Evolutionary conservation across 2,329 filamentous ascomycete genomes (phyloP).

Genomic region (Nothomitra cinnamomea): DNA sequence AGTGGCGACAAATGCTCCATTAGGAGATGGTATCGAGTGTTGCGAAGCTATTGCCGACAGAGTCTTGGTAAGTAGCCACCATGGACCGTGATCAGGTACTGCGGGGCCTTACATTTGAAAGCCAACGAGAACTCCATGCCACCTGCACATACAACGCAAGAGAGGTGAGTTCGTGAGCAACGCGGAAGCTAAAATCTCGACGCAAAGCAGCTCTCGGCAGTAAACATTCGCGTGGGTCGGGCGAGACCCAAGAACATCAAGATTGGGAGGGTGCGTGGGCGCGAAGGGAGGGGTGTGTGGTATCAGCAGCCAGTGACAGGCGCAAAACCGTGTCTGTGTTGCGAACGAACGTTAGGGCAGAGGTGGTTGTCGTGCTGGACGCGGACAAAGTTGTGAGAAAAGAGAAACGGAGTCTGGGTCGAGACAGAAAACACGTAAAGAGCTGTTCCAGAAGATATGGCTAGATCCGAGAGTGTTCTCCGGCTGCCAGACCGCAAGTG

Average conservation of each 20-base stretch:
- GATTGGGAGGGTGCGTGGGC: not conserved
- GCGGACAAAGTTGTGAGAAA: too few relatives aligned
- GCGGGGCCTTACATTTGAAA: constrained; percentile 1
- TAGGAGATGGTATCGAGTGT: constrained; percentile 3
- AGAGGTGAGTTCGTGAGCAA: not conserved
- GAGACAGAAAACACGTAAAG: too few relatives aligned
- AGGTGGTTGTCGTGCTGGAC: too few relatives aligned
- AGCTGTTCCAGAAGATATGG: not conserved
- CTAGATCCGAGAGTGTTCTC: not conserved
- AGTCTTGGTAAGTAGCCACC: not conserved
- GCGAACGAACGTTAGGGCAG: too few relatives aligned
- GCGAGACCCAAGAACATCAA: not conserved
- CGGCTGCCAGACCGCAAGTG: not conserved
- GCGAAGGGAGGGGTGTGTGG: too few relatives aligned
- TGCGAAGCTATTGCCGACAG: not conserved
- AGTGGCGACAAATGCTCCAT: constrained; percentile 4
- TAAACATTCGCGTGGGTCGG: constrained; percentile 1
- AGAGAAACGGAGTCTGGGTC: too few relatives aligned
- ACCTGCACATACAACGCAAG: not conserved
- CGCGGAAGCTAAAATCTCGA: not conserved
- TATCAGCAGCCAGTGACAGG: too few relatives aligned
- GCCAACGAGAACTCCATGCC: constrained; percentile 4
- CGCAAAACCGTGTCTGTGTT: too few relatives aligned
- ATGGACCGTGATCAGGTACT: not conserved
- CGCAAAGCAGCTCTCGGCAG: constrained; percentile 1